These are phyloP conservation scores for Daldinia grandis DNA, from an alignment of 495 filamentous ascomycete genomes.

Conservation along the genomic window DNA sequence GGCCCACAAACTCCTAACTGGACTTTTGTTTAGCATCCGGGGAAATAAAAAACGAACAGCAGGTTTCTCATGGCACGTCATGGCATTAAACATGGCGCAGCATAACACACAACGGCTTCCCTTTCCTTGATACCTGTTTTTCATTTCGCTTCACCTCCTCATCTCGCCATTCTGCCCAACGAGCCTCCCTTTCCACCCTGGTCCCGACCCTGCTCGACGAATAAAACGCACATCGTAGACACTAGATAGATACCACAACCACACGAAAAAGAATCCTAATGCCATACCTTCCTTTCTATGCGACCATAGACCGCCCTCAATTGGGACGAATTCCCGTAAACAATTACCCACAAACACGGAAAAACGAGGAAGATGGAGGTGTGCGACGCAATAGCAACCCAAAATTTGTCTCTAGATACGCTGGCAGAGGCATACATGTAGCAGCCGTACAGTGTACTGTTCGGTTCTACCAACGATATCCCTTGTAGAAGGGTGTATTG, in stretches of 20 bases:
- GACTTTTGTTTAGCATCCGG: slow-evolving; percentile 33
- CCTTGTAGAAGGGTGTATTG: not conserved
- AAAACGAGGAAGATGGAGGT: not conserved
- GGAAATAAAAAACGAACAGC: slow-evolving; percentile 12
- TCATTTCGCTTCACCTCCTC: not conserved
- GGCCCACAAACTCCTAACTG: slow-evolving; percentile 37
- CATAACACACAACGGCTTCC: not conserved
- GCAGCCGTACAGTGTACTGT: slow-evolving; percentile 3
- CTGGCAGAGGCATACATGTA: not conserved
- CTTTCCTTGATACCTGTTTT: not conserved
- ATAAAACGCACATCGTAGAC: not conserved
- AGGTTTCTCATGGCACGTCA: not conserved
- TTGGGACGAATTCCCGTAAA: no score
- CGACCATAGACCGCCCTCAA: not conserved
- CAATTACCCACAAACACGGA: no score
- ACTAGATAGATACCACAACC: not conserved
- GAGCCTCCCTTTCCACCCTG: not conserved
- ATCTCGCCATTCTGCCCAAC: not conserved
- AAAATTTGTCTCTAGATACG: slow-evolving; percentile 5
- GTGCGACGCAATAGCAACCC: not conserved
- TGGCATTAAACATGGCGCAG: slow-evolving; percentile 1
- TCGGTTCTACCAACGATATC: slow-evolving; percentile 7
- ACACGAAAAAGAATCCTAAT: no score
- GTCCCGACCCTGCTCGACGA: not conserved
- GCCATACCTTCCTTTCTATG: not conserved